Percentiles rank a stretch among this genome's conserved stretches.
These are phyloP conservation scores for Colletotrichum paranaense DNA, from an alignment of 2,329 filamentous ascomycete species.

Conservation along the genomic window DNA sequence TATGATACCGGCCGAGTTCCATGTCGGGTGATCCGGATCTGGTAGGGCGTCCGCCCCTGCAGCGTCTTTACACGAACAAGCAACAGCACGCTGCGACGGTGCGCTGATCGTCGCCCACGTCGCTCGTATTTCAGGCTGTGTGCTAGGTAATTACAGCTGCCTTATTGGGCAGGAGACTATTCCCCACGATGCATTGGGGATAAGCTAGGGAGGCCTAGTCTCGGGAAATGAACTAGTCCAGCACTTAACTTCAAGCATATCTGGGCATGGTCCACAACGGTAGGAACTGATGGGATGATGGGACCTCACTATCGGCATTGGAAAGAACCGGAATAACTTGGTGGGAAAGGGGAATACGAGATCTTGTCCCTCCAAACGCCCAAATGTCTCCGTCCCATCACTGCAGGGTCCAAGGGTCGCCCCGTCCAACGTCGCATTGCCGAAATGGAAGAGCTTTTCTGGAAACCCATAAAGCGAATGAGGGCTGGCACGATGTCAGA, in stretches of 20 bases:
- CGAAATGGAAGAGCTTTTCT: neutral
- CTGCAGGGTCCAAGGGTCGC: slow-evolving; percentile 22
- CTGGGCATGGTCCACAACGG: slow-evolving; percentile 15
- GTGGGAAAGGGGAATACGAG: slow-evolving; percentile 18
- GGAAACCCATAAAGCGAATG: neutral
- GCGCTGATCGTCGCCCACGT: slow-evolving; percentile 12
- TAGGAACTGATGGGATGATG: neutral
- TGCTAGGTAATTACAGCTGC: slow-evolving; percentile 23
- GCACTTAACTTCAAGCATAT: slow-evolving; percentile 22
- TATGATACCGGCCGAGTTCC: neutral
- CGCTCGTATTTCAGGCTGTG: slow-evolving; percentile 17
- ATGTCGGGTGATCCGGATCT: neutral
- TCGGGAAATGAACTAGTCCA: slow-evolving; percentile 17
- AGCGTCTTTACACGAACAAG: neutral
- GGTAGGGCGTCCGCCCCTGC: neutral
- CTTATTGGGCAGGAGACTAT: slow-evolving; percentile 22
- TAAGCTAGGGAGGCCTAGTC: slow-evolving; percentile 25
- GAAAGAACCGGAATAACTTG: neutral
- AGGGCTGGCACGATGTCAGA: neutral
- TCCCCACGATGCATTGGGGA: slow-evolving; percentile 8
- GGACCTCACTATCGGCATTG: neutral
- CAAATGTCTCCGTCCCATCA: neutral
- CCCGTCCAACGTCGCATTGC: slow-evolving; percentile 21
- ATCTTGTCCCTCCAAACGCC: neutral
- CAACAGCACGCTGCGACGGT: neutral